phyloP scores from a whole-genome alignment of 176 grass and related monocot species.

The Cenchrus americanus region DNA sequence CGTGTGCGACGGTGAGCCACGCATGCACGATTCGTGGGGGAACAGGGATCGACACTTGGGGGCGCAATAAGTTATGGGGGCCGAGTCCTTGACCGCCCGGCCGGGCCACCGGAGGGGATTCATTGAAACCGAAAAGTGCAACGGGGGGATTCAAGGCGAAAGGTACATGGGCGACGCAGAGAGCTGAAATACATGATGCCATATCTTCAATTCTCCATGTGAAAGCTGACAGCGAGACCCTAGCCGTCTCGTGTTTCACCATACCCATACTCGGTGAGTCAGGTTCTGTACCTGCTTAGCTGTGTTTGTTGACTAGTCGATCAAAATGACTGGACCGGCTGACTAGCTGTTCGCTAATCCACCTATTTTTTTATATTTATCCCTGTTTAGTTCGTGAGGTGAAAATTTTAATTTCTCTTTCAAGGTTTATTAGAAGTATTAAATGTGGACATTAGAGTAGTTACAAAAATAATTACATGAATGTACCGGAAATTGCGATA shows the following conservation, averaged over 20 bases:
- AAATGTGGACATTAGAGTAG: too few relatives aligned
- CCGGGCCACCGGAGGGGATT: neutral
- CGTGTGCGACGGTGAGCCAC: neutral
- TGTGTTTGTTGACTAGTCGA: neutral
- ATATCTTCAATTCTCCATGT: neutral
- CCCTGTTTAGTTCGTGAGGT: too few relatives aligned
- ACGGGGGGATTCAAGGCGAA: neutral
- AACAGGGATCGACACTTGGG: slow-evolving; percentile 18
- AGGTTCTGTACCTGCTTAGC: neutral
- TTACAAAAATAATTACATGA: too few relatives aligned
- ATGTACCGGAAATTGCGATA: too few relatives aligned
- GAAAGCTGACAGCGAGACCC: neutral
- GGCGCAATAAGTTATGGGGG: neutral
- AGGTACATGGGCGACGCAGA: neutral
- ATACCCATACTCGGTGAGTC: neutral
- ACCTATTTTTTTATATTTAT: too few relatives aligned
- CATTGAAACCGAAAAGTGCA: slow-evolving; percentile 31
- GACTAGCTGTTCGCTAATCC: too few relatives aligned
- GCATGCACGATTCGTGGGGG: neutral
- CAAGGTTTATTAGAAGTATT: too few relatives aligned
- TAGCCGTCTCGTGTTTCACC: neutral
- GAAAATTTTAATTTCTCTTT: too few relatives aligned
- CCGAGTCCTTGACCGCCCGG: slow-evolving; percentile 1
- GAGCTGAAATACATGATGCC: too few relatives aligned
- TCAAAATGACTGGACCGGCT: neutral